Evolutionary conservation across 257 asterid species (phyloP).

Genomic region (Voacanga thouarsii): DNA sequence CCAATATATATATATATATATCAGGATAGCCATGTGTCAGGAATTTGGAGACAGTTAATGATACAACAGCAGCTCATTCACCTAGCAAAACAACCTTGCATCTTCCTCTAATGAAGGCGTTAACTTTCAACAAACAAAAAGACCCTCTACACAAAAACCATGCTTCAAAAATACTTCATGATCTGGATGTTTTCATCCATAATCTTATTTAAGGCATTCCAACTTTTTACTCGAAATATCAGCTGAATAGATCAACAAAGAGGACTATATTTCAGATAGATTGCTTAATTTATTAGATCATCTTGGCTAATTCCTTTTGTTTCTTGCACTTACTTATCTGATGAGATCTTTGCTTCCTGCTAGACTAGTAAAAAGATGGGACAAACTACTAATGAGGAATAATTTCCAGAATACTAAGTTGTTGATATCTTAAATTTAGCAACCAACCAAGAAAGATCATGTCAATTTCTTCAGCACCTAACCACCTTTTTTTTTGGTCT

Average conservation of each 20-base stretch:
- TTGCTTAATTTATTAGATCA: no score
- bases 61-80: not conserved
- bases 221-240: not conserved
- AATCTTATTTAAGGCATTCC: no score
- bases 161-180: no score
- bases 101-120: not conserved
- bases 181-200: no score
- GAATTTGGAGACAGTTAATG: not conserved
- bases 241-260: no score
- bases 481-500: not conserved
- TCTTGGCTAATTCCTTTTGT: no score
- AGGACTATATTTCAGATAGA: no score
- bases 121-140: not conserved
- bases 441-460: not conserved
- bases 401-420: not conserved
- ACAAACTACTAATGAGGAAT: not conserved
- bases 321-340: not conserved
- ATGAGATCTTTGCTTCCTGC: no score
- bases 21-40: not conserved
- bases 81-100: not conserved
- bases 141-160: no score
- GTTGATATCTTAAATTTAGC: not conserved
- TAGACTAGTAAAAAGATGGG: not conserved
- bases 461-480: slow-evolving; percentile 4
- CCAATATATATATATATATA: no score